Evolutionary conservation across 768 basidiomycete genomes (phyloP).

Genomic region (Boletus tomentosulus): DNA sequence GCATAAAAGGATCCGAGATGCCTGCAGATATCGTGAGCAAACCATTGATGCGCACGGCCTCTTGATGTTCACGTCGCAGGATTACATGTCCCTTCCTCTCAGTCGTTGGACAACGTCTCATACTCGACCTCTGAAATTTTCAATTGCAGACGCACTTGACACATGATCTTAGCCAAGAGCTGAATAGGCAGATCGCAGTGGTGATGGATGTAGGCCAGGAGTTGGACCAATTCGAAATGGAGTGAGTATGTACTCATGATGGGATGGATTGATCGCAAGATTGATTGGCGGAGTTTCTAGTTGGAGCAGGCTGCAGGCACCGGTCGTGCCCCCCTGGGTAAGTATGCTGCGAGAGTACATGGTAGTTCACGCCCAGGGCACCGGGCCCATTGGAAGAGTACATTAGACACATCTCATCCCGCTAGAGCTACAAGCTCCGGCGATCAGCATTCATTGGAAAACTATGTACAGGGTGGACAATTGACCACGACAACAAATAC

Average conservation of each 20-base stretch:
- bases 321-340: no score
- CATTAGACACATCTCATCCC: no score
- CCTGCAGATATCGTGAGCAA: not conserved
- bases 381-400: no score
- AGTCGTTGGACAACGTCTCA: constrained; percentile 16
- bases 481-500: not conserved
- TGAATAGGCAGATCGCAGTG: not conserved
- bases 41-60: not conserved
- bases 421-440: no score
- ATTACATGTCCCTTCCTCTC: not conserved
- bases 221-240: not conserved
- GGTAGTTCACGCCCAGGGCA: no score
- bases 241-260: not conserved
- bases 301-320: no score
- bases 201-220: not conserved
- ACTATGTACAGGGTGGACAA: not conserved
- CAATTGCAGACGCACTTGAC: not conserved
- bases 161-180: not conserved
- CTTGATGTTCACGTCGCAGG: not conserved
- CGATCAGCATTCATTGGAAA: no score
- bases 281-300: no score
- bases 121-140: constrained; percentile 10
- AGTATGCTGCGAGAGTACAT: no score
- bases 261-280: not conserved
- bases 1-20: not conserved